Conservation (phyloP, 805 yeast genomes). For the Kluyveromyces siamensis region DNA sequence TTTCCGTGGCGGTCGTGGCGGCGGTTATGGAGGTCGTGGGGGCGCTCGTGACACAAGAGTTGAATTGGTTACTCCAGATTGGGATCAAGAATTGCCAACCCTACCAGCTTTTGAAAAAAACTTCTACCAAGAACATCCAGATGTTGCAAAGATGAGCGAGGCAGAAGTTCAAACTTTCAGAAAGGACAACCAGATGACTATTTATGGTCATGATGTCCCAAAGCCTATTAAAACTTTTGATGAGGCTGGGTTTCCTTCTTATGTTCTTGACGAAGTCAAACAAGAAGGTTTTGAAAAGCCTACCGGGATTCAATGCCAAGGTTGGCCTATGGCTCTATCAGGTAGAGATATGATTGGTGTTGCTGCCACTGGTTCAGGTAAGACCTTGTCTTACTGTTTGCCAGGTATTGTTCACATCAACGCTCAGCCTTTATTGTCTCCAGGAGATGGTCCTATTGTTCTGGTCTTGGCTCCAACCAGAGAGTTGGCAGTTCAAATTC, state of each 20-base stretch:
- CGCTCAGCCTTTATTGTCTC: constrained; percentile 89
- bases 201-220: constrained; percentile 78
- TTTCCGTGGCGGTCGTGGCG: constrained; percentile 29
- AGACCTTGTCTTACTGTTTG: constrained; percentile 92
- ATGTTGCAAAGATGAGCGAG: constrained; percentile 66
- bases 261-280: constrained; percentile 81
- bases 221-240: constrained; percentile 89
- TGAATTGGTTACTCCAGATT: constrained; percentile 52
- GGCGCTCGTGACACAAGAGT: constrained; percentile 30
- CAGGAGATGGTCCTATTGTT: constrained; percentile 97
- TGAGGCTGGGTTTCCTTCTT: constrained; percentile 96
- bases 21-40: constrained; percentile 33
- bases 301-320: constrained; percentile 97
- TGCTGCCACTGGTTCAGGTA: constrained; percentile 99
- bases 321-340: constrained; percentile 99
- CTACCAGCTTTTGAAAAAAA: constrained; percentile 91
- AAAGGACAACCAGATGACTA: constrained; percentile 76
- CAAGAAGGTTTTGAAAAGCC: constrained; percentile 90
- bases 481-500: constrained; percentile 97
- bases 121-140: constrained; percentile 80
- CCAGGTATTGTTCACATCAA: constrained; percentile 97
- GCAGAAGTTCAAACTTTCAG: constrained; percentile 70
- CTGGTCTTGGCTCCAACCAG: constrained; percentile 96
- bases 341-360: constrained; percentile 99
- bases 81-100: constrained; percentile 52